Base-by-base conservation (phyloP, 2,329 filamentous ascomycete genomes). In the Aspergillus phoenicis region DNA sequence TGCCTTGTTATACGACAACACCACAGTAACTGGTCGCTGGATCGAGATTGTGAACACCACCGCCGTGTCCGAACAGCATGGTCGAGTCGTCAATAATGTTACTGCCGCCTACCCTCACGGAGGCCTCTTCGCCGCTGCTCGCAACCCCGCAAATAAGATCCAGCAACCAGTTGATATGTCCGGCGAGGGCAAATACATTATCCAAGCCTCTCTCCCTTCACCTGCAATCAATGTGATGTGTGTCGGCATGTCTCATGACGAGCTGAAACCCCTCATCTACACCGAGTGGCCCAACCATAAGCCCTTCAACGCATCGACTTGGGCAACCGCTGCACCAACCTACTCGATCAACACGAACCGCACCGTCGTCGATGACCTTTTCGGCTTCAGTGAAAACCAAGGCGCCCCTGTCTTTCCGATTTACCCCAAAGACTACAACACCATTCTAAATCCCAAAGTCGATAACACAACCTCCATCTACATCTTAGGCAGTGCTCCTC, bases 81-180 rank as follows among this genome's bases (percentile, higher is more conserved):
- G 79, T 0, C 81, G 89, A 26, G 81, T 89, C 39, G 79, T 94
- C 68, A 91, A 93, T 71, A 93, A 93, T 64, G 85, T 92, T 26
- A 90, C 89, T 0, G 81, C 93, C 65, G 89, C 90, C 0, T 89
- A 93, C 83, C 91, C 91, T 0, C 91, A 95, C 67, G 81, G 87
- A 0, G 86, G 88, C 0, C 82, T 95, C 0, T 86, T 89, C 36
- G 75, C 80, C 11, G 90, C 91, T 0, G 87, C 89, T 0, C 83
- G 80, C 8, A 80, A 89, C 65, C 75, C 81, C 0, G 72, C 76
- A 8, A 94, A 94, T 68, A 73, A 77, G 0, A 91, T 95, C 30
- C 75, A 91, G 8, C 91, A 94, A 67, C 91, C 91, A 0, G 80
- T 82, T 6, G 85, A 87, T 20, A 78, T 87, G 10, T 82, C 78